phyloP scores from a whole-genome alignment of 2,329 filamentous ascomycete genomes.

The Penicillium sp. region DNA sequence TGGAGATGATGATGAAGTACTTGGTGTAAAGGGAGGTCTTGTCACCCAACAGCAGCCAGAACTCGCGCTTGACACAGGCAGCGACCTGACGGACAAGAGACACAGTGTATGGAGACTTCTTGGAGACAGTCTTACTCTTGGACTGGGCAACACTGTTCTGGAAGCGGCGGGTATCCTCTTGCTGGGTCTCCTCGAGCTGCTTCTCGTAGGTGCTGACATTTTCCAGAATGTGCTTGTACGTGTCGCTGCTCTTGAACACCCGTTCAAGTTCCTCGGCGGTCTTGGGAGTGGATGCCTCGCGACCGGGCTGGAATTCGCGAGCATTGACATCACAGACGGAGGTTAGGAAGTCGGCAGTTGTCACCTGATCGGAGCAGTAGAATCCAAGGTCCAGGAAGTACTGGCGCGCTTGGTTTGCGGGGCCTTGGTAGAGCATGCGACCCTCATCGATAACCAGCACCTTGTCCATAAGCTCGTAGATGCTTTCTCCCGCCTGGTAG shows the following conservation, averaged over 20 bases:
- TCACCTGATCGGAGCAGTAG: slow-evolving; percentile 58
- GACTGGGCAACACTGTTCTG: slow-evolving; percentile 63
- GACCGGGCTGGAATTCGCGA: slow-evolving; percentile 65
- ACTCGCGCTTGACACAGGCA: slow-evolving; percentile 65
- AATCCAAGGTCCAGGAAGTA: slow-evolving; percentile 70
- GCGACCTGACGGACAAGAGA: slow-evolving; percentile 69
- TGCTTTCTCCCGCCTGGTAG: slow-evolving; percentile 69
- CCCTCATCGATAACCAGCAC: slow-evolving; percentile 75
- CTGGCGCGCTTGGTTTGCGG: slow-evolving; percentile 58
- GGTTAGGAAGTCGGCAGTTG: slow-evolving; percentile 76
- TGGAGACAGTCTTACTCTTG: slow-evolving; percentile 65
- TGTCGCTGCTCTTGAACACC: slow-evolving; percentile 64
- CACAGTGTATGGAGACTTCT: slow-evolving; percentile 75
- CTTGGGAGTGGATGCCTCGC: slow-evolving; percentile 66
- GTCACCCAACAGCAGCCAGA: slow-evolving; percentile 77
- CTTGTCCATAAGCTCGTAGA: slow-evolving; percentile 76
- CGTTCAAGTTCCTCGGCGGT: slow-evolving; percentile 67
- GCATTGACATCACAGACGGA: slow-evolving; percentile 73
- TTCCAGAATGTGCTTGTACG: slow-evolving; percentile 60
- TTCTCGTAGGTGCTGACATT: slow-evolving; percentile 64
- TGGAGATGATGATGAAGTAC: slow-evolving; percentile 73
- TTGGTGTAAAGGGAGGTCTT: slow-evolving; percentile 75
- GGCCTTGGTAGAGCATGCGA: slow-evolving; percentile 67
- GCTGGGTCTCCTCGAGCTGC: slow-evolving; percentile 57
- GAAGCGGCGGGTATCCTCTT: slow-evolving; percentile 64